Conservation (phyloP, 768 basidiomycete genomes). For the Galerina sulciceps region DNA sequence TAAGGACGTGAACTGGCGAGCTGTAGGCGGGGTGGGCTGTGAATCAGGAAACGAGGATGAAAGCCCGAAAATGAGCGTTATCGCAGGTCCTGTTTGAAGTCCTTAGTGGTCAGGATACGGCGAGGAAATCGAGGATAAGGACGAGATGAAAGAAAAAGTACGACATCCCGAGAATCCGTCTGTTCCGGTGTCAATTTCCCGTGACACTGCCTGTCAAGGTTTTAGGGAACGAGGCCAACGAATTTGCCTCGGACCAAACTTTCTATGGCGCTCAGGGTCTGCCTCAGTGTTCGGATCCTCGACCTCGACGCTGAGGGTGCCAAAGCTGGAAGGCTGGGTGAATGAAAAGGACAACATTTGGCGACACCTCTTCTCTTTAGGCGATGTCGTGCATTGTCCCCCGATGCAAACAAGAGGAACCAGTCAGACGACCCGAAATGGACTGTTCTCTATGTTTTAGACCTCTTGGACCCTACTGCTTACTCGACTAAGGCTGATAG, state of each 20-base stretch:
- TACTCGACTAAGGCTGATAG: too few species aligned
- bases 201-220: too few species aligned
- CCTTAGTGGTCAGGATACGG: too few species aligned
- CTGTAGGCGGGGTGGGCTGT: neutral
- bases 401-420: neutral
- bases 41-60: neutral
- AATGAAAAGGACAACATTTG: neutral
- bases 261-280: too few species aligned
- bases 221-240: too few species aligned
- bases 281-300: too few species aligned
- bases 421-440: neutral
- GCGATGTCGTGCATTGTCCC: neutral
- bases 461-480: too few species aligned
- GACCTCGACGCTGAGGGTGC: too few species aligned
- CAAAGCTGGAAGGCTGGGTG: neutral
- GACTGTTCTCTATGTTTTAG: too few species aligned
- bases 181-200: neutral
- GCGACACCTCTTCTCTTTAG: neutral
- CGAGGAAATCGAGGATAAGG: neutral
- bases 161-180: neutral
- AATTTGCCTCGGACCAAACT: too few species aligned
- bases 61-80: neutral
- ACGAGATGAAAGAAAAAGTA: neutral
- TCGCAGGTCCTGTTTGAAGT: too few species aligned
- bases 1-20: slow-evolving; percentile 6